These are phyloP conservation scores for Magnusiomyces tetraspermus DNA, from an alignment of 1,139 yeast species.

Conservation along the genomic window DNA sequence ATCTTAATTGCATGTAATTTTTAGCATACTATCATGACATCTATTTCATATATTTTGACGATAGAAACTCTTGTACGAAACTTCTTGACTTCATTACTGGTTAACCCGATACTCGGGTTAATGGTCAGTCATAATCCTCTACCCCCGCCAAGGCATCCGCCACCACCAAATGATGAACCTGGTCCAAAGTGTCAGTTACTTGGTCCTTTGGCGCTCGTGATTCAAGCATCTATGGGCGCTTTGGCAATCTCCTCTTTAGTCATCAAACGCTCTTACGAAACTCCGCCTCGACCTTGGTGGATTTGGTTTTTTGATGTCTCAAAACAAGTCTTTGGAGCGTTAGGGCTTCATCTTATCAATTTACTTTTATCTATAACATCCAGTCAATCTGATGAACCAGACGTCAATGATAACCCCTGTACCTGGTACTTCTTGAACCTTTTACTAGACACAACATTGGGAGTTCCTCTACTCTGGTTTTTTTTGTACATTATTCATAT, in stretches of 20 bases:
- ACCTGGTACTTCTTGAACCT: conserved; percentile 82
- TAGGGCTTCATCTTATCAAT: conserved; percentile 74
- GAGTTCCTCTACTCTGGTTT: conserved; percentile 72
- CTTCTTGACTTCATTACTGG: background rate
- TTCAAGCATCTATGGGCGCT: conserved; percentile 49
- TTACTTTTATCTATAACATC: conserved; percentile 60
- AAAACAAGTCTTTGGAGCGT: conserved; percentile 80
- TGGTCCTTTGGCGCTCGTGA: conserved; percentile 37
- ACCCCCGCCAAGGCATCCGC: conserved; percentile 3
- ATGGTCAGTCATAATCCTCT: background rate
- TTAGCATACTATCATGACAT: background rate
- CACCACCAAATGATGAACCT: conserved; percentile 8
- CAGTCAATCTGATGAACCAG: conserved; percentile 27
- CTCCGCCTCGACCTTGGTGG: conserved; percentile 78
- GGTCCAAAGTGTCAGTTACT: conserved; percentile 32
- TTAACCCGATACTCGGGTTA: background rate
- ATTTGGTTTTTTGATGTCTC: conserved; percentile 87
- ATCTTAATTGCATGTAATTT: too few species aligned
- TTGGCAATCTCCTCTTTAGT: conserved; percentile 67
- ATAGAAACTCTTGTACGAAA: background rate
- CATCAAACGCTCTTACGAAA: conserved; percentile 66
- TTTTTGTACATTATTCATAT: conserved; percentile 39
- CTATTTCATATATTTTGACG: background rate
- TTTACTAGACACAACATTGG: conserved; percentile 87
- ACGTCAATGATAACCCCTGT: conserved; percentile 33